These are phyloP conservation scores for Colletotrichum sp. DNA, from an alignment of 2,329 filamentous ascomycete genomes.

Conservation along the genomic window DNA sequence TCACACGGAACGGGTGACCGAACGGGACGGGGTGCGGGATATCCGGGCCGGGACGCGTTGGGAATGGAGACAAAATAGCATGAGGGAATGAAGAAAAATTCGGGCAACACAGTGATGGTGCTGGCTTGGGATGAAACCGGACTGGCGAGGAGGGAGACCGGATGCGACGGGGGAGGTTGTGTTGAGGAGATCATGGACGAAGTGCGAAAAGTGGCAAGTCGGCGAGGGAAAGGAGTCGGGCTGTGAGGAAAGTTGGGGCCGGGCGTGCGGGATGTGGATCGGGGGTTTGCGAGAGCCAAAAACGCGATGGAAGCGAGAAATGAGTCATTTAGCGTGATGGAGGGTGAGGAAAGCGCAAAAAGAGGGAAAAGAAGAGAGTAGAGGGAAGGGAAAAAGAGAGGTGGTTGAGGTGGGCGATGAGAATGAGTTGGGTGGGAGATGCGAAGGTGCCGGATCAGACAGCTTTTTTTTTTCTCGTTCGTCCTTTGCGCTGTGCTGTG, in stretches of 20 bases:
- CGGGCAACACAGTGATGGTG: neutral
- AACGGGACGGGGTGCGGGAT: neutral
- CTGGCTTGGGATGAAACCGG: neutral
- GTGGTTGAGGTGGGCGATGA: slow-evolving; percentile 23
- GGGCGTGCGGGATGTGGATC: neutral
- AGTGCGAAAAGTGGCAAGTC: slow-evolving; percentile 14
- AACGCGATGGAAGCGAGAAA: neutral
- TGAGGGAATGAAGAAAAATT: neutral
- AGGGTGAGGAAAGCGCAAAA: slow-evolving; percentile 6
- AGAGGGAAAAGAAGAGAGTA: slow-evolving; percentile 1
- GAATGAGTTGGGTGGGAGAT: slow-evolving; percentile 20
- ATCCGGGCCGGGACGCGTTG: neutral
- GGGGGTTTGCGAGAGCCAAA: neutral
- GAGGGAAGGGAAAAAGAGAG: slow-evolving; percentile 9
- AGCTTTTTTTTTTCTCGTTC: neutral
- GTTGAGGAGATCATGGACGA: slow-evolving; percentile 3
- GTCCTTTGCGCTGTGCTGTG: neutral
- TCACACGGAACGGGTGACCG: neutral
- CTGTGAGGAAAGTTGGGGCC: slow-evolving; percentile 14
- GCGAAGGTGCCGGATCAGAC: slow-evolving; percentile 18
- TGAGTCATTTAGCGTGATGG: slow-evolving; percentile 16
- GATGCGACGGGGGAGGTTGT: slow-evolving; percentile 14
- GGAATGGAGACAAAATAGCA: neutral
- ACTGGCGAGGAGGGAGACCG: neutral
- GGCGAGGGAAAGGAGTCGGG: slow-evolving; percentile 11